Base-by-base conservation (phyloP, 2,329 filamentous ascomycete species). In the Neoarthrinium moseri region DNA sequence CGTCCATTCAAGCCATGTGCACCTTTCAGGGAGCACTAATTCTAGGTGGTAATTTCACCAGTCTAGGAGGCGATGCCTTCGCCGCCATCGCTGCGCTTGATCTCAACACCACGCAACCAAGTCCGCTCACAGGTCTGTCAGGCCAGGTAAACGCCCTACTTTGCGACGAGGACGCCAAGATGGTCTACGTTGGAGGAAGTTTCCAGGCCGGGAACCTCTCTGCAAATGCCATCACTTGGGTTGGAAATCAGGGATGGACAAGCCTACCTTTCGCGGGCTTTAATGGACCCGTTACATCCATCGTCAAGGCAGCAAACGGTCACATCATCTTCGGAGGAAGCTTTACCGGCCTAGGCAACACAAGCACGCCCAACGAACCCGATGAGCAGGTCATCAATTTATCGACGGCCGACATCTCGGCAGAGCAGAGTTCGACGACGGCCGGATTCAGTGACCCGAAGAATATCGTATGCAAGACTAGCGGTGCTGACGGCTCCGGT, bases 41-140 rank as follows among this genome's bases (percentile, higher is more conserved):
- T 38, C 79, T 99, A 13, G 94, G 88, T 46, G 94, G 94, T 38
- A 97, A 97, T 71, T 99, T 99, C 64, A 97, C 94, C 24, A 95
- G 89, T 64, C 71, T 99, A 51, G 89, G 85, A 48, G 84, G 84
- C 48, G 77, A 86, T 46, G 72, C 88, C 60, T 89, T 91, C 2
- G 83, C 83, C 43, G 89, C 88, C 35, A 81, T 95, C 46, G 94
- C 91, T 20, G 65, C 95, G 37, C 91, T 91, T 69, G 82, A 96
- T 63, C 82, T 88, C 4, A 80, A 82, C 52, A 86, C 83, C 4
- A 81, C 81, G 35, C 67, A 78, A 29, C 75, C 96, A 40, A 86
- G 81, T 2, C 77, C 90, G n/a, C 69, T 96, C 30, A 69, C 81
- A n/a, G 92, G 91, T 36, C 74, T 99, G 17, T 82, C 83, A 43